These are phyloP conservation scores for Chytriomyces hyalinus DNA, from an alignment of 192 early-diverging fungal species.

Conservation along the genomic window DNA sequence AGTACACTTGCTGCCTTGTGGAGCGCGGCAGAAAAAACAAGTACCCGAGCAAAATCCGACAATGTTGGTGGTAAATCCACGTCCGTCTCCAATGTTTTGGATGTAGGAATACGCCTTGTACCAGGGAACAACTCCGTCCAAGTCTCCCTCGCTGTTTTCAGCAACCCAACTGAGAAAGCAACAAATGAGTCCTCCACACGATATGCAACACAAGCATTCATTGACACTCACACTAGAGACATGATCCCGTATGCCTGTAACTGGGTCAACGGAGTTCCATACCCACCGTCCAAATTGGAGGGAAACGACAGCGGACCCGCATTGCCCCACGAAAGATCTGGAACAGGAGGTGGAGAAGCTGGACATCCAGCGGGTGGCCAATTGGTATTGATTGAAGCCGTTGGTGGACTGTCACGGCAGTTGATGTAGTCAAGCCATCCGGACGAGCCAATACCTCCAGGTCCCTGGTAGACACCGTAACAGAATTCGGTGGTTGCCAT, in stretches of 20 bases:
- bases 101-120: slow-evolving; percentile 26
- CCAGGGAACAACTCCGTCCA: slow-evolving; percentile 22
- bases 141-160: slow-evolving; percentile 1
- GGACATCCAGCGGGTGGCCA: slow-evolving; percentile 27
- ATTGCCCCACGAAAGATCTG: not conserved
- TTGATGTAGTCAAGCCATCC: slow-evolving; percentile 18
- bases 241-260: slow-evolving; percentile 6
- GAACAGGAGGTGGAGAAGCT: not conserved
- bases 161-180: not conserved
- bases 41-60: slow-evolving; percentile 20
- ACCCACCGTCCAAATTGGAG: not conserved
- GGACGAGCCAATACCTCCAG: not conserved
- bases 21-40: not conserved
- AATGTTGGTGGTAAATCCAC: slow-evolving; percentile 25
- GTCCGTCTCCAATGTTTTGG: slow-evolving; percentile 25
- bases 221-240: not conserved
- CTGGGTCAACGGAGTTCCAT: slow-evolving; percentile 3
- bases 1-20: not conserved
- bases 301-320: not conserved
- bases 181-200: no score
- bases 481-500: not conserved
- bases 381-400: not conserved
- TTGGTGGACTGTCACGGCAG: not conserved
- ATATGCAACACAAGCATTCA: no score
- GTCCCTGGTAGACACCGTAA: not conserved